These are phyloP conservation scores for Suillus paluster DNA, from an alignment of 768 basidiomycete species.

Conservation along the genomic window DNA sequence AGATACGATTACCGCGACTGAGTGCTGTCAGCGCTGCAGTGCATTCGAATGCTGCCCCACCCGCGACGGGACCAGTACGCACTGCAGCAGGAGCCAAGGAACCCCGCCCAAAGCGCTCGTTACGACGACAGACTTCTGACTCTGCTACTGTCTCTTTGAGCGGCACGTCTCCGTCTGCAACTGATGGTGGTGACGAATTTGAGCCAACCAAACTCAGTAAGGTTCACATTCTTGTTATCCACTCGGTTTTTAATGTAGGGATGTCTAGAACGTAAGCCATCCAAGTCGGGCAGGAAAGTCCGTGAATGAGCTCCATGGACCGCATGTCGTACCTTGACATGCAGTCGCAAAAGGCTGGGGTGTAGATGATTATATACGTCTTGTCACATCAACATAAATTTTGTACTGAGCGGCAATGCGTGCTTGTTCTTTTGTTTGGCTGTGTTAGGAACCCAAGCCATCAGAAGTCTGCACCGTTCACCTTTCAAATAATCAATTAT, in stretches of 20 bases:
- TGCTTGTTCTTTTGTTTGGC: neutral
- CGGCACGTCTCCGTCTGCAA: slow-evolving; percentile 34
- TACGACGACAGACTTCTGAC: slow-evolving; percentile 27
- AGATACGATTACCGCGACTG: slow-evolving; percentile 38
- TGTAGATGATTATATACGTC: slow-evolving; percentile 3
- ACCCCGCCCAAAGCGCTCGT: slow-evolving; percentile 32
- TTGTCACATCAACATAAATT: slow-evolving; percentile 2
- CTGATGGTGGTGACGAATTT: slow-evolving; percentile 31
- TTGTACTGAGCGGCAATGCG: slow-evolving; percentile 2
- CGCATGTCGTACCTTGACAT: neutral
- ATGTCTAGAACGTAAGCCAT: neutral
- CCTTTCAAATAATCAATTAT: neutral
- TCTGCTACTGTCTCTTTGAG: slow-evolving; percentile 36
- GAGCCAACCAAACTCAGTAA: slow-evolving; percentile 34
- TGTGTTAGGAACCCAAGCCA: neutral
- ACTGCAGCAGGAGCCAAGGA: slow-evolving; percentile 24
- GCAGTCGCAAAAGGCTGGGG: neutral
- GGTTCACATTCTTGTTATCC: slow-evolving; percentile 7
- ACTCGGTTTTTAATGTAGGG: neutral
- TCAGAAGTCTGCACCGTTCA: neutral
- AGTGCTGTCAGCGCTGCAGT: slow-evolving; percentile 32
- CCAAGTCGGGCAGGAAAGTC: neutral
- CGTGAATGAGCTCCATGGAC: neutral
- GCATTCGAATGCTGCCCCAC: slow-evolving; percentile 24
- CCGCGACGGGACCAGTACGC: slow-evolving; percentile 26